Percentiles rank a stretch among this genome's conserved stretches.
Conservation (phyloP, 192 early-diverging fungal genomes). For the Podila verticillata region DNA sequence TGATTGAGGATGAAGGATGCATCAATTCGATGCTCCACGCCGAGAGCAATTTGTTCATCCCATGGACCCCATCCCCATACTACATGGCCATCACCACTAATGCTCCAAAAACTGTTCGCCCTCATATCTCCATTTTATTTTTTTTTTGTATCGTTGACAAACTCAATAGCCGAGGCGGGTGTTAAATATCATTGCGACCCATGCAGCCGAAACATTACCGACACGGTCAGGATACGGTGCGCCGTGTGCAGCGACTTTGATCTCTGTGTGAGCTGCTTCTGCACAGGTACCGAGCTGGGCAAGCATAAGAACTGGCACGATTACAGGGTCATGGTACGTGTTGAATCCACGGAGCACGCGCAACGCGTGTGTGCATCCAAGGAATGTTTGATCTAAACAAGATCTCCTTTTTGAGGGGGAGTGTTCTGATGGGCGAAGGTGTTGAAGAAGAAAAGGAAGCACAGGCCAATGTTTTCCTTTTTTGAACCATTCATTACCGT, state of each 20-base stretch:
- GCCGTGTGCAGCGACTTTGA: conserved; percentile 90
- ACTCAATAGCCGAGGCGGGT: conserved; percentile 42
- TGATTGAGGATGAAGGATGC: not conserved
- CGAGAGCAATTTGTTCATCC: not conserved
- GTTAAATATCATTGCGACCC: conserved; percentile 81
- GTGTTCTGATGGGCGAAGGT: not conserved
- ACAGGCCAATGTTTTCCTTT: conserved; percentile 2
- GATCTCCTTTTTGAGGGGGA: too few species aligned
- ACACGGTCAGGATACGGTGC: conserved; percentile 89
- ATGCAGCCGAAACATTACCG: conserved; percentile 90
- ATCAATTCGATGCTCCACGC: not conserved
- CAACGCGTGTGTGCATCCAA: too few species aligned
- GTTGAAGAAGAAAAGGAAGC: not conserved
- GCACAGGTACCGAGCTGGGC: conserved; percentile 80
- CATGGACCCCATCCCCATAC: not conserved
- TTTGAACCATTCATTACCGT: not conserved
- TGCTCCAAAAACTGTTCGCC: conserved; percentile 8
- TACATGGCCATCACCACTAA: not conserved
- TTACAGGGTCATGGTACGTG: conserved; percentile 90
- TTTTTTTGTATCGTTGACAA: not conserved
- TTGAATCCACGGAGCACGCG: not conserved
- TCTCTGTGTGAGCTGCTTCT: conserved; percentile 95
- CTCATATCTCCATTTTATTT: conserved; percentile 34
- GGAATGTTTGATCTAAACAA: too few species aligned
- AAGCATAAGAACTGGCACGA: conserved; percentile 86